Conservation (phyloP, 805 yeast species). For the Kuraishia hungarica region DNA sequence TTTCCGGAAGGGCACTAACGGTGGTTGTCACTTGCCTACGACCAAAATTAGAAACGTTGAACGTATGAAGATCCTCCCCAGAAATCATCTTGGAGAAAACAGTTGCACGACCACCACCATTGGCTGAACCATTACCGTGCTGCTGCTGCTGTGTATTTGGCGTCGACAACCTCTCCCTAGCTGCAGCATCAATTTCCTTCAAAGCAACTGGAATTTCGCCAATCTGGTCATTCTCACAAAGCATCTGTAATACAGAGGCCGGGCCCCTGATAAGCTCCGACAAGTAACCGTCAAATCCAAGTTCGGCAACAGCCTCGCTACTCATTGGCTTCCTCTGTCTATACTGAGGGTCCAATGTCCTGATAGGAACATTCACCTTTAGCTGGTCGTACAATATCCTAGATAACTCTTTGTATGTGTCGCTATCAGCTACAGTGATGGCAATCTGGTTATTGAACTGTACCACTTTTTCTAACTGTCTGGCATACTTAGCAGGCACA, state of each 20-base stretch:
- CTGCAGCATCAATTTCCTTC: constrained; percentile 31
- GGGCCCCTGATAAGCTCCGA: constrained; percentile 73
- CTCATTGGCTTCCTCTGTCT: constrained; percentile 7
- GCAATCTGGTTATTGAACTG: constrained; percentile 48
- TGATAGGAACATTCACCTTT: constrained; percentile 43
- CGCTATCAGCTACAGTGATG: constrained; percentile 48
- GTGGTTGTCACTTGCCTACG: constrained; percentile 38
- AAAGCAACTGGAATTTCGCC: constrained; percentile 57
- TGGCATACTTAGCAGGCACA: constrained; percentile 43
- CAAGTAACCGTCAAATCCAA: constrained; percentile 78
- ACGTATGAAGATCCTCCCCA: constrained; percentile 42
- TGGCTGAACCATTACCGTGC: neutral
- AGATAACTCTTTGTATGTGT: constrained; percentile 39
- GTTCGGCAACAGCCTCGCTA: constrained; percentile 24
- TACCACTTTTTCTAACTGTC: constrained; percentile 49
- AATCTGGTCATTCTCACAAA: constrained; percentile 44
- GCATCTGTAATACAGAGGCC: constrained; percentile 57
- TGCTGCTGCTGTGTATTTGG: constrained; percentile 19
- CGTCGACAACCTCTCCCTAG: constrained; percentile 23
- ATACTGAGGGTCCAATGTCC: constrained; percentile 28
- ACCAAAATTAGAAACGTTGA: constrained; percentile 60
- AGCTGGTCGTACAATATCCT: constrained; percentile 29
- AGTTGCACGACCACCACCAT: constrained; percentile 28
- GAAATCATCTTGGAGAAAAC: constrained; percentile 51
- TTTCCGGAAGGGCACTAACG: constrained; percentile 23